These are phyloP conservation scores for Psilocybe cubensis DNA, from an alignment of 768 basidiomycete species.

Conservation along the genomic window DNA sequence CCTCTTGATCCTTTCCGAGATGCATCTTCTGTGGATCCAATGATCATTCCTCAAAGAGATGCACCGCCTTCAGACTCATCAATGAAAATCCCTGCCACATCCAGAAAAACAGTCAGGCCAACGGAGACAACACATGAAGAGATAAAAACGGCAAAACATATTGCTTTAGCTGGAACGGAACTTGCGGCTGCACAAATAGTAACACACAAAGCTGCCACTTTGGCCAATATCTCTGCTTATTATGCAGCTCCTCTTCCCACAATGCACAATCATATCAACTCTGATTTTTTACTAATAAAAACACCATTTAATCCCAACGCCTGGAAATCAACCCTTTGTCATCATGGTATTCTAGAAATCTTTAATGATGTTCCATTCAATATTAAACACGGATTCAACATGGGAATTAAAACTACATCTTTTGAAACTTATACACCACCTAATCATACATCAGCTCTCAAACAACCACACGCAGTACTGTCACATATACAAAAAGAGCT, in stretches of 20 bases:
- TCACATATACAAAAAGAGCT: conserved; percentile 20
- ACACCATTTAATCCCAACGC: conserved; percentile 24
- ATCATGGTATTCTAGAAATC: conserved; percentile 10
- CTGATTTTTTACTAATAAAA: conserved; percentile 21
- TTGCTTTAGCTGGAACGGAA: conserved; percentile 21
- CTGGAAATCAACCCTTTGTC: conserved; percentile 17
- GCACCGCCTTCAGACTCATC: conserved; percentile 3
- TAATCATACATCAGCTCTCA: conserved; percentile 24
- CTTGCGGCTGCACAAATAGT: not conserved
- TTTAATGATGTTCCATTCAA: conserved; percentile 25
- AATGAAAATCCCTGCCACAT: conserved; percentile 9
- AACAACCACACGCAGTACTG: conserved; percentile 11
- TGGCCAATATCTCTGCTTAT: conserved; percentile 17
- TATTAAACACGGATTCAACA: conserved; percentile 25
- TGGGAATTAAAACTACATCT: conserved; percentile 17
- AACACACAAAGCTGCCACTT: not conserved
- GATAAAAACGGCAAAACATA: conserved; percentile 10
- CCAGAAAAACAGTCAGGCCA: not conserved
- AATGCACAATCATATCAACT: conserved; percentile 18
- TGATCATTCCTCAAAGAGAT: conserved; percentile 9
- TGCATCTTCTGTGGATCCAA: conserved; percentile 18
- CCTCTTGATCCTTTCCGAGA: not conserved
- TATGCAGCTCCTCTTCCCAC: conserved; percentile 18
- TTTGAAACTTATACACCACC: conserved; percentile 17
- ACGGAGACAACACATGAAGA: not conserved